Evolutionary conservation across 129 eudicot genomes (phyloP).

Genomic region (Solidago caesia): DNA sequence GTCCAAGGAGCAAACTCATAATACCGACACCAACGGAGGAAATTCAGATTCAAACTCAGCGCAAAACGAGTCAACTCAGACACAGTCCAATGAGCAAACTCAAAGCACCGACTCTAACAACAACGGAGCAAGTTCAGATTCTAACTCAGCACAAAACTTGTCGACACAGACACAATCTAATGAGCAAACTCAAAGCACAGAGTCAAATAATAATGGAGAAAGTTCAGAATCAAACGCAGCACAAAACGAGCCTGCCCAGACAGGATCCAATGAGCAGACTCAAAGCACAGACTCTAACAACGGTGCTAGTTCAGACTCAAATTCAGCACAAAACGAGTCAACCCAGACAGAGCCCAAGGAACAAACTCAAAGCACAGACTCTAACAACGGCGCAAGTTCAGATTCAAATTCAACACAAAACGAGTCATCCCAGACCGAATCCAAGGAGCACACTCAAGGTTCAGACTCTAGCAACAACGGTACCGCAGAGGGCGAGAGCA

Average conservation of each 20-base stretch:
- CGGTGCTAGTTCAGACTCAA: slow-evolving; percentile 27
- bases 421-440: slow-evolving; percentile 36
- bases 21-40: slow-evolving; percentile 11
- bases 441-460: slow-evolving; percentile 27
- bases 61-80: slow-evolving; percentile 31
- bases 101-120: slow-evolving; percentile 25
- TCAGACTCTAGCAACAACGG: slow-evolving; percentile 15
- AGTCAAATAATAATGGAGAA: slow-evolving; percentile 10
- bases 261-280: slow-evolving; percentile 32
- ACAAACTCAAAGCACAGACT: slow-evolving; percentile 21
- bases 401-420: slow-evolving; percentile 26
- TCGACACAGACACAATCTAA: slow-evolving; percentile 18
- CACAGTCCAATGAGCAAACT: slow-evolving; percentile 16
- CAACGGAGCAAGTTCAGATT: slow-evolving; percentile 25
- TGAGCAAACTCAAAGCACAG: slow-evolving; percentile 22
- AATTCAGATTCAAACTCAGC: slow-evolving; percentile 38
- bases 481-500: slow-evolving; percentile 4
- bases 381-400: slow-evolving; percentile 17
- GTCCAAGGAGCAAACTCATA: slow-evolving; percentile 32
- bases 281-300: slow-evolving; percentile 28
- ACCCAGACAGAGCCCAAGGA: slow-evolving; percentile 22
- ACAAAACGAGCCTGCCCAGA: slow-evolving; percentile 35
- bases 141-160: slow-evolving; percentile 29
- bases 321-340: slow-evolving; percentile 32
- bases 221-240: slow-evolving; percentile 21